These are phyloP conservation scores for Calonectria honghensis DNA, from an alignment of 2,329 filamentous ascomycete genomes.

Conservation along the genomic window DNA sequence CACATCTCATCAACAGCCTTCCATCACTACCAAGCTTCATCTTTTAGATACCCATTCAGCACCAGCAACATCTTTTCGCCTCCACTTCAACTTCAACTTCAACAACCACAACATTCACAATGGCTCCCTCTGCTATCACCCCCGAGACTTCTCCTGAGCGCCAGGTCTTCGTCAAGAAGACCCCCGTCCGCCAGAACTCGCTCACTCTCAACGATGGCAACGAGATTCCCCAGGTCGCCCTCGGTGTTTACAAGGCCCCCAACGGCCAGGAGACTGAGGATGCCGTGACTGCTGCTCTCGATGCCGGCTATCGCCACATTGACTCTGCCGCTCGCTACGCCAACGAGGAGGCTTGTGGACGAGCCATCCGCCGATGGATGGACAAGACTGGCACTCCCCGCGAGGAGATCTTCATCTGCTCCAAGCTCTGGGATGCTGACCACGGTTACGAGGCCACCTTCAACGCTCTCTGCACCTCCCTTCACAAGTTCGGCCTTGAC, in stretches of 20 bases:
- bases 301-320: slow-evolving; percentile 73
- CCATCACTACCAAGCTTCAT: slow-evolving; percentile 18
- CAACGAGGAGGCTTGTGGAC: slow-evolving; percentile 81
- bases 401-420: slow-evolving; percentile 80
- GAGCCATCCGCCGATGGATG: slow-evolving; percentile 81
- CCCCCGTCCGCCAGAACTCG: slow-evolving; percentile 50
- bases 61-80: slow-evolving; percentile 3
- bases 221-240: slow-evolving; percentile 75
- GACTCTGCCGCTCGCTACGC: slow-evolving; percentile 75
- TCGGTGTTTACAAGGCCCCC: slow-evolving; percentile 68
- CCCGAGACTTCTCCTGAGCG: slow-evolving; percentile 60
- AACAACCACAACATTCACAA: slow-evolving; percentile 48
- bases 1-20: slow-evolving; percentile 34
- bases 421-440: slow-evolving; percentile 78
- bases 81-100: slow-evolving; percentile 12
- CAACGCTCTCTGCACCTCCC: slow-evolving; percentile 77
- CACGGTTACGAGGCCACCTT: slow-evolving; percentile 70
- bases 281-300: slow-evolving; percentile 77
- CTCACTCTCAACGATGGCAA: slow-evolving; percentile 84
- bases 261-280: slow-evolving; percentile 74
- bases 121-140: slow-evolving; percentile 61
- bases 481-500: slow-evolving; percentile 78
- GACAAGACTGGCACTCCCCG: slow-evolving; percentile 78
- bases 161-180: slow-evolving; percentile 56
- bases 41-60: slow-evolving; percentile 34